A percentile compares a stretch with the other conserved stretches of the same genome.
phyloP scores from a whole-genome alignment of 495 filamentous ascomycete genomes.

The Xylaria bambusicola region DNA sequence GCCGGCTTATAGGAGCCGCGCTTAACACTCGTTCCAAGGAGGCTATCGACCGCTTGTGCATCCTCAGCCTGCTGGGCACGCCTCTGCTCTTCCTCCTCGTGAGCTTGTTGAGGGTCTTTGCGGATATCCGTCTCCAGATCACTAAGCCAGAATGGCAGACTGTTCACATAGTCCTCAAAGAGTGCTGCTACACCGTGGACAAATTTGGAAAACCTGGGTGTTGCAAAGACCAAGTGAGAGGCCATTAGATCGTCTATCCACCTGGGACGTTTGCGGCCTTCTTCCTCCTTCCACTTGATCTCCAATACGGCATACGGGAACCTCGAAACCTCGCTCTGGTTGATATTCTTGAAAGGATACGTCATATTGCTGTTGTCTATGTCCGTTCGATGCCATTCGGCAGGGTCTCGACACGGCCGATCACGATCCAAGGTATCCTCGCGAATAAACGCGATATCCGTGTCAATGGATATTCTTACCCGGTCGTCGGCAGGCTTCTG shows the following conservation, averaged over 20 bases:
- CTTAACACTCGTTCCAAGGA: slow-evolving; percentile 56
- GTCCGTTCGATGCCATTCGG: slow-evolving; percentile 87
- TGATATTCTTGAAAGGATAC: slow-evolving; percentile 80
- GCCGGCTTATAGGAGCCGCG: slow-evolving; percentile 51
- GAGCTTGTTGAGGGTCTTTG: slow-evolving; percentile 86
- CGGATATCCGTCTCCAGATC: slow-evolving; percentile 90
- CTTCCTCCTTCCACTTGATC: slow-evolving; percentile 81
- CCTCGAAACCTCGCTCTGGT: slow-evolving; percentile 86
- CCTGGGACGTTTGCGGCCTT: slow-evolving; percentile 64
- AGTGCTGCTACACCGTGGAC: slow-evolving; percentile 87
- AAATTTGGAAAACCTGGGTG: slow-evolving; percentile 93
- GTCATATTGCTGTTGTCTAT: slow-evolving; percentile 81
- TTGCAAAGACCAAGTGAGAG: slow-evolving; percentile 87
- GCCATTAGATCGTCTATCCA: slow-evolving; percentile 91
- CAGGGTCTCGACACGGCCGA: slow-evolving; percentile 82
- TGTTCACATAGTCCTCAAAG: slow-evolving; percentile 96
- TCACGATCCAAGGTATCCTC: slow-evolving; percentile 85
- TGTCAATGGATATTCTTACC: slow-evolving; percentile 90
- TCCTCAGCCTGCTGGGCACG: slow-evolving; percentile 79
- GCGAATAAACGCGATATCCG: slow-evolving; percentile 85
- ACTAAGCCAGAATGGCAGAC: slow-evolving; percentile 91
- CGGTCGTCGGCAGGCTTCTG: slow-evolving; percentile 93
- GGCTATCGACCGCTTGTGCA: slow-evolving; percentile 84
- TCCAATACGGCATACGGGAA: slow-evolving; percentile 92
- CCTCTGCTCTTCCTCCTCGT: slow-evolving; percentile 85